These are phyloP conservation scores for Ophiostoma triangulosporum DNA, from an alignment of 2,329 filamentous ascomycete genomes.

Conservation along the genomic window DNA sequence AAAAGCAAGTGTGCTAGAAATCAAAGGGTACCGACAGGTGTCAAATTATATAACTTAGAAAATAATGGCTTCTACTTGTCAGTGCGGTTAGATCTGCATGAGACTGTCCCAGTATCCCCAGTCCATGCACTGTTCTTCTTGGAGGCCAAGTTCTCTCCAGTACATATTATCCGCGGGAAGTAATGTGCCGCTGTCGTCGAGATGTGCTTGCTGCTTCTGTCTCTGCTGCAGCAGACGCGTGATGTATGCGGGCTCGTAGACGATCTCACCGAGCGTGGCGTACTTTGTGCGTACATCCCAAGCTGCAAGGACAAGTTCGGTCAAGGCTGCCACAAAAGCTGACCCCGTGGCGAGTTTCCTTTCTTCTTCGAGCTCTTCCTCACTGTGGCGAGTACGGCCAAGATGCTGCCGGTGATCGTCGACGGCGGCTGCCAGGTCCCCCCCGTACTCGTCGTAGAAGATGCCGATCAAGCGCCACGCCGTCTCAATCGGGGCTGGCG, in stretches of 20 bases:
- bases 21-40: too few relatives aligned
- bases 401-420: background rate
- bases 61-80: background rate
- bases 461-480: background rate
- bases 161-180: background rate
- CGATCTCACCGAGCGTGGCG: background rate
- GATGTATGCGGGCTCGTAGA: background rate
- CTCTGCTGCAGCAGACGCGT: background rate
- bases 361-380: background rate
- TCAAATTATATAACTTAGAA: too few relatives aligned
- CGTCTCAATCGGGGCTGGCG: background rate
- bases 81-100: background rate
- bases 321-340: background rate
- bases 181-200: background rate
- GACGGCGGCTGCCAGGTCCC: background rate
- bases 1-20: background rate
- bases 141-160: background rate
- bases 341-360: background rate
- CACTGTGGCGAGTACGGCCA: background rate
- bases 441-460: background rate
- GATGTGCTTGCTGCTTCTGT: background rate
- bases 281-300: background rate
- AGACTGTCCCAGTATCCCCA: conserved; percentile 12
- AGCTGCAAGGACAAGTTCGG: background rate
- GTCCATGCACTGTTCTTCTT: conserved; percentile 5